Conservation (phyloP, 306 rosid genomes). For the Vachellia collinsii region DNA sequence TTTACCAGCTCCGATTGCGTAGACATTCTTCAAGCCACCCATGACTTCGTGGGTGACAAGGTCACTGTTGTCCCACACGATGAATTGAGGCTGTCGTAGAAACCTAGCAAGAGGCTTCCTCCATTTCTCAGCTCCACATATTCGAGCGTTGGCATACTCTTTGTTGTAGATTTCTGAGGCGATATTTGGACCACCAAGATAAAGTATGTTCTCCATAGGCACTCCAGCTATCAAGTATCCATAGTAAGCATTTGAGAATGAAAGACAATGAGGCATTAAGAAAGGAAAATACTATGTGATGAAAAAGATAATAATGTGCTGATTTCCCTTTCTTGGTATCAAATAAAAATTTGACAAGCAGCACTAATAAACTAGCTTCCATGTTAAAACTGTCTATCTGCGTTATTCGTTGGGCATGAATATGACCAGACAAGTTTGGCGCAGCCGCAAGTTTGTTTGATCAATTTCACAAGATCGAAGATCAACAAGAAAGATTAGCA, state of each 20-base stretch:
- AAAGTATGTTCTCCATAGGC: conserved; percentile 86
- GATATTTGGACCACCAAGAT: conserved; percentile 95
- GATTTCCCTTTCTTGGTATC: conserved; percentile 4
- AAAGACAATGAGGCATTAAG: conserved; percentile 1
- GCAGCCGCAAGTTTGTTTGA: neutral
- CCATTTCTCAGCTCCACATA: conserved; percentile 96
- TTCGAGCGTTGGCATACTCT: conserved; percentile 97
- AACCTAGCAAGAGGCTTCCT: conserved; percentile 86
- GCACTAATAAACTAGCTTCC: neutral
- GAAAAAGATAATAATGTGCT: neutral
- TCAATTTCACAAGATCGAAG: neutral
- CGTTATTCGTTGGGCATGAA: neutral
- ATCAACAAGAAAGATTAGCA: conserved; percentile 18
- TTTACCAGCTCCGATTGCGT: conserved; percentile 92
- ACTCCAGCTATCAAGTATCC: conserved; percentile 63
- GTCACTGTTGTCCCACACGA: conserved; percentile 96
- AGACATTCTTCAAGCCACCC: conserved; percentile 98
- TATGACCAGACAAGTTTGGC: neutral
- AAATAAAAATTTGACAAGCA: neutral
- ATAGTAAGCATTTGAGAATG: conserved; percentile 1
- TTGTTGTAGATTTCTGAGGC: conserved; percentile 93
- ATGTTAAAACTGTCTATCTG: neutral
- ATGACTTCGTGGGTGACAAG: conserved; percentile 94
- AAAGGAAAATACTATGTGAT: conserved; percentile 21
- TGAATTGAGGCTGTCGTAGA: conserved; percentile 84